phyloP scores from a whole-genome alignment of 2,329 filamentous ascomycete genomes.

The Colletotrichum lentis region DNA sequence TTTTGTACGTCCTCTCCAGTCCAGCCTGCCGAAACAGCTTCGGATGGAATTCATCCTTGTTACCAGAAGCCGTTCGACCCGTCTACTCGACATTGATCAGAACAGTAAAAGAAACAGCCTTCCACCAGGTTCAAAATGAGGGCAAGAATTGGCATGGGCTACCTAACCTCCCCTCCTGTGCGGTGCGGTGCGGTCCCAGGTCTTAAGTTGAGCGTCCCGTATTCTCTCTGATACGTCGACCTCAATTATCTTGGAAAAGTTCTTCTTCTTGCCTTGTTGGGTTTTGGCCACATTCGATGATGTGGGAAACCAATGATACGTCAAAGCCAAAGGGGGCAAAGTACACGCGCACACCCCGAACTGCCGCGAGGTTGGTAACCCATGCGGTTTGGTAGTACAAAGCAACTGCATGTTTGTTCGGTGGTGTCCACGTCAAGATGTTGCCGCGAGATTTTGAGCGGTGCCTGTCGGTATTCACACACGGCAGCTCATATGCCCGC shows the following conservation, averaged over 20 bases:
- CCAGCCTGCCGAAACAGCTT: not conserved
- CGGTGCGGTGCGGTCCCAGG: not conserved
- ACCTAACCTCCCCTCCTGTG: not conserved
- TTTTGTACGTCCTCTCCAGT: not conserved
- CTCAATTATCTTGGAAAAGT: not conserved
- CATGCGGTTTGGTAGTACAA: not conserved
- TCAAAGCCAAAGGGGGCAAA: not conserved
- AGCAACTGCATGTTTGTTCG: not conserved
- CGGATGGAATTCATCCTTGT: not conserved
- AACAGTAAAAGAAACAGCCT: no score
- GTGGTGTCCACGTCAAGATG: not conserved
- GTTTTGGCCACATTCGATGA: not conserved
- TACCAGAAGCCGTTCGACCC: not conserved
- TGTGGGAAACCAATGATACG: not conserved
- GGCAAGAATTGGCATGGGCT: no score
- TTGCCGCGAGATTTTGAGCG: not conserved
- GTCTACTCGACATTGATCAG: not conserved
- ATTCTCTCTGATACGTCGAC: not conserved
- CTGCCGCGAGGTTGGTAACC: no score
- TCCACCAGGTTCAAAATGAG: no score
- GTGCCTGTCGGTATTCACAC: not conserved
- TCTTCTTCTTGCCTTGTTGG: not conserved
- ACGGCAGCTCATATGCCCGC: no score
- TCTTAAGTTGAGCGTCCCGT: no score
- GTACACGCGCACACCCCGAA: not conserved